These are phyloP conservation scores for Penstemon davidsonii DNA, from an alignment of 257 asterid species.

Conservation along the genomic window DNA sequence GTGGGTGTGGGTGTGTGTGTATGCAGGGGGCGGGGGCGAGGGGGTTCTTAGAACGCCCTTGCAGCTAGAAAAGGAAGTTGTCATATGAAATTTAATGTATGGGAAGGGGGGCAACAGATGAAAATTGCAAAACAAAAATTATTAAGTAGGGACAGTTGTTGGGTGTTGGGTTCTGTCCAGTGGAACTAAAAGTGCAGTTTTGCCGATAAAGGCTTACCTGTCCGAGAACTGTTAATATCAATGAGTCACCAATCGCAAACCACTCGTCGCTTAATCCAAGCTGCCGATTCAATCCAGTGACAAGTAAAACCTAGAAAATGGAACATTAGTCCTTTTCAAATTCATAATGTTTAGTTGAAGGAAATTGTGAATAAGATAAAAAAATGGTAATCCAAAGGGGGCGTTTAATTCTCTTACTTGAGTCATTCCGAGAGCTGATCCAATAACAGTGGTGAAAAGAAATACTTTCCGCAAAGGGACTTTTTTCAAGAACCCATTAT, in stretches of 20 bases:
- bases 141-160: no score
- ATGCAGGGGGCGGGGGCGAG: no score
- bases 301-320: slow-evolving; percentile 69
- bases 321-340: slow-evolving; percentile 27
- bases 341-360: background rate
- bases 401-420: slow-evolving; percentile 49
- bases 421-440: slow-evolving; percentile 87
- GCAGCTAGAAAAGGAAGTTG: no score
- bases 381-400: slow-evolving; percentile 13
- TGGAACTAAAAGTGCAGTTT: no score
- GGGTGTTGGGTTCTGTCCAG: no score
- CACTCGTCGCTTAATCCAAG: slow-evolving; percentile 91
- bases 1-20: no score
- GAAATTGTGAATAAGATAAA: background rate
- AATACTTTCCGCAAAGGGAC: slow-evolving; percentile 83
- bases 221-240: slow-evolving; percentile 86
- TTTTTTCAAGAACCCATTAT: slow-evolving; percentile 78
- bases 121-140: no score
- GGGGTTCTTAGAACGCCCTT: no score
- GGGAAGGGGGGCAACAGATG: no score
- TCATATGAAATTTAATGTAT: no score
- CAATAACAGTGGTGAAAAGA: slow-evolving; percentile 66
- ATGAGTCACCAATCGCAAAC: slow-evolving; percentile 95
- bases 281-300: slow-evolving; percentile 77
- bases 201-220: slow-evolving; percentile 48